Evolutionary conservation across 1,284 basidiomycete species (phyloP), one percentile per base, ranked within the genome.

Genomic region (Pseudozyma pruni): DNA sequence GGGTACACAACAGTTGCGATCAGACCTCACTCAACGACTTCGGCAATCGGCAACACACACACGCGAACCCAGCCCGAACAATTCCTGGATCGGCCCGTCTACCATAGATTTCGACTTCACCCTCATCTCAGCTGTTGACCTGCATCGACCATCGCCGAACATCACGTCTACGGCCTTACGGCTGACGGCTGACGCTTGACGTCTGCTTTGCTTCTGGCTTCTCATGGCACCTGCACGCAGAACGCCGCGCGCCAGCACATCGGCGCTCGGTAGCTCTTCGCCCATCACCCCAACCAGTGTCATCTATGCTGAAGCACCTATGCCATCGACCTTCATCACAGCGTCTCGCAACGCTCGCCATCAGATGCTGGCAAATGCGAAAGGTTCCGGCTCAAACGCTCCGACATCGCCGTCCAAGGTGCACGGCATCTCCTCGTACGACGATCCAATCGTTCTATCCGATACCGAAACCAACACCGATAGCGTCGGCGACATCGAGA

Each of bases 381-480:
- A 40, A 22, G 29, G 20, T 4, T 16, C 8, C 16, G 25, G 8
- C 11, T 27, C 29, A 33, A 17, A 13, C 29, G 25, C n/a, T 27
- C 32, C 31, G 14, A 40, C 29, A 6, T 38, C 43, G 8, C 25
- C 59, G 13, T 39, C 23, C 11, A 23, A 41, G 9, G 9, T 25
- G n/a, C 29, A 43, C 9, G 41, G 14, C 23, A 39, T 33, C 22
- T 48, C 17, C 19, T 47, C 49, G 35, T 45, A 17, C 10, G 48
- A 51, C 40, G 40, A 56, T 7, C 44, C 54, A 8, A 58, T 61
- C 25, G 34, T 57, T 14, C n/a, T 68, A 8, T 50, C 53, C 16
- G 63, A 60, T 44, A 56, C 40, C 25, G 56, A 60, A 20, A 32
- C 33, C 34, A 50, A 54, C n/a, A 22, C n/a, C 31, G 39, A 51